Evolutionary conservation across 352 stramenopile species (phyloP).

Genomic region (Salisapilia sapeloensis): DNA sequence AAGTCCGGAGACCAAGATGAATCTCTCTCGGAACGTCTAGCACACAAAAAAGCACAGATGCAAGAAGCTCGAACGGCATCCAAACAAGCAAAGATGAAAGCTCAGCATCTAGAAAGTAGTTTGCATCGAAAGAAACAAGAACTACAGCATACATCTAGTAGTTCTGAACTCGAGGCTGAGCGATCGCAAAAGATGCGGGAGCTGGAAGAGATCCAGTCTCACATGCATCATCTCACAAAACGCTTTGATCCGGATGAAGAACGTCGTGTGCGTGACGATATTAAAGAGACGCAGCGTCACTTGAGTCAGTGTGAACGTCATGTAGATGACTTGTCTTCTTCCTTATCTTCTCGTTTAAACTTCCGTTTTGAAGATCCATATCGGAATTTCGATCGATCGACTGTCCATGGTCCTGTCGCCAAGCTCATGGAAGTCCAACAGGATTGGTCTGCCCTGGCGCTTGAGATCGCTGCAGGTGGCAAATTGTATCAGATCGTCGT

Average conservation of each 20-base stretch:
- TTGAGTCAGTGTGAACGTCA: constrained; percentile 60
- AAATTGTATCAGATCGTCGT: constrained; percentile 99
- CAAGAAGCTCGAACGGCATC: constrained; percentile 61
- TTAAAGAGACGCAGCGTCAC: constrained; percentile 41
- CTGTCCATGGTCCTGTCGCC: constrained; percentile 96
- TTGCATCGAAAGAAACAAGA: constrained; percentile 69
- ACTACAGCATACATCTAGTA: constrained; percentile 45
- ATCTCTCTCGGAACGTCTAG: constrained; percentile 57
- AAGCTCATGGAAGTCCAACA: constrained; percentile 92
- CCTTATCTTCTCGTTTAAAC: constrained; percentile 88
- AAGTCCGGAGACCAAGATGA: constrained; percentile 56
- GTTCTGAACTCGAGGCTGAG: too few species aligned
- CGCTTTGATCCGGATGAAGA: constrained; percentile 73
- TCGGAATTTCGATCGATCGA: constrained; percentile 87
- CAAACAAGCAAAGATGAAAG: constrained; percentile 88
- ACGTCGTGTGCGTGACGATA: constrained; percentile 30
- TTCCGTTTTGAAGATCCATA: constrained; percentile 95
- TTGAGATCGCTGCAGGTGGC: constrained; percentile 96
- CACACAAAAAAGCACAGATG: constrained; percentile 59
- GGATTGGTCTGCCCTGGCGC: constrained; percentile 83
- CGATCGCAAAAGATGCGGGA: constrained; percentile 46
- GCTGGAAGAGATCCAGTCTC: constrained; percentile 34
- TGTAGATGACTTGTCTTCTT: constrained; percentile 85
- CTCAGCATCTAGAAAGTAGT: constrained; percentile 84
- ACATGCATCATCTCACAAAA: constrained; percentile 33